Evolutionary conservation across 441 rosid species (phyloP).

Genomic region (Daphne laureola): DNA sequence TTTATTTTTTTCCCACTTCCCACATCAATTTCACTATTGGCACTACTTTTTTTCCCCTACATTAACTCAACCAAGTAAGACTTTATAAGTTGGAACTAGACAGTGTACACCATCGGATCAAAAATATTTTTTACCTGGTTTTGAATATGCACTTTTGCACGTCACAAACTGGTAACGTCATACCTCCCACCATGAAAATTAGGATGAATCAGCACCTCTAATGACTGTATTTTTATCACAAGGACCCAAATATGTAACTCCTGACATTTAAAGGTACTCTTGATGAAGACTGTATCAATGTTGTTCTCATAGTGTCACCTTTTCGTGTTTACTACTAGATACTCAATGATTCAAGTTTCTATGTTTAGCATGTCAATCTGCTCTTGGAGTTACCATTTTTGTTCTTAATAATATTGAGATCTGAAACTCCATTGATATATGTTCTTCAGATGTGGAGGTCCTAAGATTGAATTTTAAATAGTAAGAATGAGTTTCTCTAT

Average conservation of each 20-base stretch:
- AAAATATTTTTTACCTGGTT: not conserved
- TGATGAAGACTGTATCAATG: no score
- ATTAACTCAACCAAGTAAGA: constrained; percentile 42
- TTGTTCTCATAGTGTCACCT: no score
- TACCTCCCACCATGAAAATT: constrained; percentile 28
- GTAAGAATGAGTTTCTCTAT: no score
- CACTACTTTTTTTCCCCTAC: constrained; percentile 24
- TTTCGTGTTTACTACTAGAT: no score
- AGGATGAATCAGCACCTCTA: constrained; percentile 37
- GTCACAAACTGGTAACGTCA: constrained; percentile 35
- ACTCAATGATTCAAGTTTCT: no score
- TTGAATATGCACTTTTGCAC: constrained; percentile 12
- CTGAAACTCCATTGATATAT: no score
- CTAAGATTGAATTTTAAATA: no score
- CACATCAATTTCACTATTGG: constrained; percentile 38
- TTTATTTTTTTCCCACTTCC: constrained; percentile 58
- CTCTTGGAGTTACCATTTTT: no score
- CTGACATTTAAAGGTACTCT: constrained; percentile 18
- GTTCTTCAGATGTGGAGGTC: no score
- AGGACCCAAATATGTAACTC: constrained; percentile 44
- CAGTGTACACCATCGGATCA: not conserved
- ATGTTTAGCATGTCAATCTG: no score
- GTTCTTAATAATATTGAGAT: no score
- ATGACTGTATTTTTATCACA: constrained; percentile 55
- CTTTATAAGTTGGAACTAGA: not conserved